phyloP scores from a whole-genome alignment of 495 filamentous ascomycete genomes.

The Penicillium psychrofluorescens region DNA sequence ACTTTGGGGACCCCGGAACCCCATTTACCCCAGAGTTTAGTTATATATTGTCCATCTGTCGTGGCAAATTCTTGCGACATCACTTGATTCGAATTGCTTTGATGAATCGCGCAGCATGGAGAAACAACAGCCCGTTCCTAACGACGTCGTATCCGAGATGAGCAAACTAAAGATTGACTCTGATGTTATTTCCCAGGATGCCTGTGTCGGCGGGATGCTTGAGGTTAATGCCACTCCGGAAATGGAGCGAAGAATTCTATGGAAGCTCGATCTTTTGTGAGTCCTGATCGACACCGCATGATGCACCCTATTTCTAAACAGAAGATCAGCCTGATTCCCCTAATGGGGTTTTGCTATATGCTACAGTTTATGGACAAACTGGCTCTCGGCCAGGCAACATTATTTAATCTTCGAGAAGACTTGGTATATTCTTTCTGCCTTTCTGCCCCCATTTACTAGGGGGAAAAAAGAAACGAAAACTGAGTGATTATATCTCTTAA shows the following conservation, averaged over 20 bases:
- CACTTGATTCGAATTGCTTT: too few relatives aligned
- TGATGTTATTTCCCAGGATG: conserved; percentile 17
- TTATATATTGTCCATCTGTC: too few relatives aligned
- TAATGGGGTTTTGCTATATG: conserved; percentile 38
- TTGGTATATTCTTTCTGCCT: conserved; percentile 12
- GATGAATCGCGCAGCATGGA: neutral
- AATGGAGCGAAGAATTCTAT: conserved; percentile 21
- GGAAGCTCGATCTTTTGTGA: conserved; percentile 30
- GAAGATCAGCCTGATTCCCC: conserved; percentile 35
- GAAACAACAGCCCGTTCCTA: conserved; percentile 3
- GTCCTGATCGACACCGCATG: neutral
- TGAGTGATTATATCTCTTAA: too few relatives aligned
- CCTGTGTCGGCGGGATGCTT: conserved; percentile 26
- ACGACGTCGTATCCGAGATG: conserved; percentile 3
- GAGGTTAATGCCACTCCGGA: conserved; percentile 21
- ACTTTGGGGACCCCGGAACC: too few relatives aligned
- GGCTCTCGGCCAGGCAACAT: conserved; percentile 45
- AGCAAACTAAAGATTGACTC: conserved; percentile 8
- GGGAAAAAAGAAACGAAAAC: too few relatives aligned
- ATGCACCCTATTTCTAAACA: neutral
- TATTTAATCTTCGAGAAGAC: conserved; percentile 40
- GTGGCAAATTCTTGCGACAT: too few relatives aligned
- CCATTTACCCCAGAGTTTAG: too few relatives aligned
- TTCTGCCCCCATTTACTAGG: too few relatives aligned
- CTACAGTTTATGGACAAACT: conserved; percentile 55